These are phyloP conservation scores for Boletus reticulatus DNA, from an alignment of 768 basidiomycete genomes.

Conservation along the genomic window DNA sequence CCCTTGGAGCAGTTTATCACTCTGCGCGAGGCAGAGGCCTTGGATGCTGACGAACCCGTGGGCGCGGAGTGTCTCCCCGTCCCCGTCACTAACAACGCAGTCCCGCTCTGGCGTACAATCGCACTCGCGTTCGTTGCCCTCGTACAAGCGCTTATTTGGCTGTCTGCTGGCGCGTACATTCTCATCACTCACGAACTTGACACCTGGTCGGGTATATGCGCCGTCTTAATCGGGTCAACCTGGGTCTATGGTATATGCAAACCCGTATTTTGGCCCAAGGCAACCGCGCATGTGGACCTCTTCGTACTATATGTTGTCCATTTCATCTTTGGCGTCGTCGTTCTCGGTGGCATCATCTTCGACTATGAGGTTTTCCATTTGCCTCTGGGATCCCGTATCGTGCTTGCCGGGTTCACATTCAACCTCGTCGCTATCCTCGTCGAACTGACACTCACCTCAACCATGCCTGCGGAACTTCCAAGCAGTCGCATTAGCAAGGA, in stretches of 20 bases:
- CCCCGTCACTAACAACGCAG: neutral
- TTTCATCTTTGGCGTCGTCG: constrained; percentile 43
- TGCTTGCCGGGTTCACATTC: constrained; percentile 25
- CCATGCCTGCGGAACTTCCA: constrained; percentile 70
- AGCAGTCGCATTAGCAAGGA: constrained; percentile 46
- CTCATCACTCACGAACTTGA: constrained; percentile 38
- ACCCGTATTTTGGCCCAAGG: constrained; percentile 48
- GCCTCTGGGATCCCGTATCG: constrained; percentile 37
- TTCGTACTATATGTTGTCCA: constrained; percentile 56
- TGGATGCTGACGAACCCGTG: constrained; percentile 24
- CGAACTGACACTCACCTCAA: constrained; percentile 47
- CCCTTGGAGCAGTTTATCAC: constrained; percentile 44
- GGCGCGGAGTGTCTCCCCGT: neutral
- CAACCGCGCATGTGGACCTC: constrained; percentile 63
- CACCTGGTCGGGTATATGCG: constrained; percentile 36
- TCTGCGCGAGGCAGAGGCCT: constrained; percentile 55
- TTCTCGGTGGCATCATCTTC: constrained; percentile 55
- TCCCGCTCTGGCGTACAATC: constrained; percentile 60
- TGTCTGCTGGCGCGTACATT: constrained; percentile 55
- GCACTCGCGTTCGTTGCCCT: constrained; percentile 57
- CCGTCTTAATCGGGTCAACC: constrained; percentile 47
- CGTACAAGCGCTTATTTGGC: constrained; percentile 55
- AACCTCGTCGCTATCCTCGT: constrained; percentile 46
- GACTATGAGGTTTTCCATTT: constrained; percentile 43
- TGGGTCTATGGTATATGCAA: constrained; percentile 70